phyloP scores from a whole-genome alignment of 2,329 filamentous ascomycete genomes.

The Juglanconis oblonga region DNA sequence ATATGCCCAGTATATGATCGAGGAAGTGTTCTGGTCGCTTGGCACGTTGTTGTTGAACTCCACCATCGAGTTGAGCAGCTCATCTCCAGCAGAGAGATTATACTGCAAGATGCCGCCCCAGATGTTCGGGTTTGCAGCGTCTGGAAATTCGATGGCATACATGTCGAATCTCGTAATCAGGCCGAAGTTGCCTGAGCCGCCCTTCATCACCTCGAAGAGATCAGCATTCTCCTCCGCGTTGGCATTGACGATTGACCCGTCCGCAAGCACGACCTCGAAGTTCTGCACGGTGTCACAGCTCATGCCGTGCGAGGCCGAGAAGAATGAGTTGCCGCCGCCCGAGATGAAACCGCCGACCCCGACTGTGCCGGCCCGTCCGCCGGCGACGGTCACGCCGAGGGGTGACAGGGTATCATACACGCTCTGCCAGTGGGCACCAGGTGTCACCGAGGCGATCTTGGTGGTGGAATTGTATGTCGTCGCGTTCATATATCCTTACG shows the following conservation, averaged over 20 bases:
- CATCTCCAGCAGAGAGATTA: conserved; percentile 2
- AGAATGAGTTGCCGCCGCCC: conserved; percentile 48
- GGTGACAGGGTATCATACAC: conserved; percentile 22
- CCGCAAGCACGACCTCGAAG: conserved; percentile 46
- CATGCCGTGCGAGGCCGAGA: conserved; percentile 42
- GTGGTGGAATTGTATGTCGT: conserved; percentile 29
- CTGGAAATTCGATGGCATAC: conserved; percentile 9
- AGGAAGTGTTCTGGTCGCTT: conserved; percentile 19
- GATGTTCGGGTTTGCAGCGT: conserved; percentile 6
- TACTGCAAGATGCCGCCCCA: conserved; percentile 8
- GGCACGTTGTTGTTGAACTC: conserved; percentile 3
- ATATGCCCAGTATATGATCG: conserved; percentile 31
- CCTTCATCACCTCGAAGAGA: conserved; percentile 43
- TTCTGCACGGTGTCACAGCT: conserved; percentile 43
- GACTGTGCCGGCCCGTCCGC: conserved; percentile 40
- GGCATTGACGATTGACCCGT: conserved; percentile 41
- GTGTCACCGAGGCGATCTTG: conserved; percentile 29
- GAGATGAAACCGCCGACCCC: conserved; percentile 44
- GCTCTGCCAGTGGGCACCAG: conserved; percentile 32
- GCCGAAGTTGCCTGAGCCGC: conserved; percentile 43
- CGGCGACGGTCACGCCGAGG: conserved; percentile 24
- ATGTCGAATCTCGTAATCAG: conserved; percentile 30
- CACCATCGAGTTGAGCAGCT: conserved; percentile 11
- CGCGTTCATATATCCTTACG: conserved; percentile 19
- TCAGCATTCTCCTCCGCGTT: conserved; percentile 33